Conservation (phyloP, 306 rosid genomes). For the Gastrolobium villosum region DNA sequence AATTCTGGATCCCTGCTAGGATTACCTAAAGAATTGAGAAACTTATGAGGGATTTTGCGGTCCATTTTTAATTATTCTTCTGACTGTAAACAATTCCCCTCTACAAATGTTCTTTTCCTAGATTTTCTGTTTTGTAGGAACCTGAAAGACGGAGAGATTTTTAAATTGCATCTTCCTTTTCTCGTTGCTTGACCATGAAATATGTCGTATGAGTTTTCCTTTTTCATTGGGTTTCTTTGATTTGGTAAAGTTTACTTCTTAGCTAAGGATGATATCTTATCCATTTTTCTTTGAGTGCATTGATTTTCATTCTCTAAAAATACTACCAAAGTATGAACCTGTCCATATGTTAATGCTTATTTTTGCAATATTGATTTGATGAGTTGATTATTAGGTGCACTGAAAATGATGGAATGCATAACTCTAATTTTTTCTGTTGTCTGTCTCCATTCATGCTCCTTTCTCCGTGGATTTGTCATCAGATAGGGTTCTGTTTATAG, state of each 20-base stretch:
- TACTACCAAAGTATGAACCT: too few species aligned
- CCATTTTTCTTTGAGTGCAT: too few species aligned
- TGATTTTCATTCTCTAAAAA: too few species aligned
- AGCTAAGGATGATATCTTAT: too few species aligned
- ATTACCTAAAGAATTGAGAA: background rate
- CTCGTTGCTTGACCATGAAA: too few species aligned
- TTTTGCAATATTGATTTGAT: background rate
- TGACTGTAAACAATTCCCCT: background rate
- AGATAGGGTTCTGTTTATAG: background rate
- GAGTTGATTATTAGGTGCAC: background rate
- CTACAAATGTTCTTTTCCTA: background rate
- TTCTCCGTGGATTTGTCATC: background rate
- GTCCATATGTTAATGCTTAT: background rate
- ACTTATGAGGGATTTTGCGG: background rate
- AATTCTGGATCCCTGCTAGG: background rate
- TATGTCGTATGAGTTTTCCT: too few species aligned
- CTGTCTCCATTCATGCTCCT: background rate
- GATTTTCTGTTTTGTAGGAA: too few species aligned
- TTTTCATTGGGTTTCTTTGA: too few species aligned
- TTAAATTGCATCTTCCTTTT: too few species aligned
- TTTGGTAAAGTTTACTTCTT: too few species aligned
- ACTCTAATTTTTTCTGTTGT: background rate
- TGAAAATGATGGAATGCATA: background rate
- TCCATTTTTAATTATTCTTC: background rate
- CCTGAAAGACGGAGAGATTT: too few species aligned